These are phyloP conservation scores for Dioszegia aurantiaca DNA, from an alignment of 768 basidiomycete species.

Conservation along the genomic window DNA sequence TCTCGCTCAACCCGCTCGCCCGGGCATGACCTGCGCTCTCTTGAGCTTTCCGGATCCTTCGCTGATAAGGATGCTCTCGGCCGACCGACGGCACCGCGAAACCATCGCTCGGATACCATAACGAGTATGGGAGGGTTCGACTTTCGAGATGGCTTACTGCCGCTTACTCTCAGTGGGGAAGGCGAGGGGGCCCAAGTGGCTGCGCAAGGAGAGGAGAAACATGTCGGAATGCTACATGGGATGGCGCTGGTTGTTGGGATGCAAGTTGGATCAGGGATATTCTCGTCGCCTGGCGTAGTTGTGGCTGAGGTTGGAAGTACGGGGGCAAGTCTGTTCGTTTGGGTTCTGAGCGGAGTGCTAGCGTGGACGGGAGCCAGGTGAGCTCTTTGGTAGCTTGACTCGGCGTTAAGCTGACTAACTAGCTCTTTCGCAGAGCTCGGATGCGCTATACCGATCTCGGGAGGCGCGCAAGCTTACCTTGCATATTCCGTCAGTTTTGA, in stretches of 20 bases:
- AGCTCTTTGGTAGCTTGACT: background rate
- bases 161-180: slow-evolving; percentile 71
- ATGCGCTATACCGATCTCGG: slow-evolving; percentile 71
- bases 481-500: slow-evolving; percentile 69
- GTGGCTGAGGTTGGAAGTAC: slow-evolving; percentile 84
- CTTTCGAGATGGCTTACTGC: slow-evolving; percentile 73
- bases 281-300: slow-evolving; percentile 89
- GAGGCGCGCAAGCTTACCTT: slow-evolving; percentile 69
- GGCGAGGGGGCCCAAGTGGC: slow-evolving; percentile 58
- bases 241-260: slow-evolving; percentile 78
- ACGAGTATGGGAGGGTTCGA: slow-evolving; percentile 59
- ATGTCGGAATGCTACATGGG: slow-evolving; percentile 72
- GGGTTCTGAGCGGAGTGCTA: slow-evolving; percentile 76
- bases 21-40: slow-evolving; percentile 69
- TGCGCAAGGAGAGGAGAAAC: slow-evolving; percentile 64
- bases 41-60: slow-evolving; percentile 72
- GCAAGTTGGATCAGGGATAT: slow-evolving; percentile 91
- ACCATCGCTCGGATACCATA: slow-evolving; percentile 30
- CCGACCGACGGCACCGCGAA: slow-evolving; percentile 12
- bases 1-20: slow-evolving; percentile 57
- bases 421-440: slow-evolving; percentile 92
- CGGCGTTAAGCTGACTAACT: background rate
- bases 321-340: slow-evolving; percentile 81
- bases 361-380: slow-evolving; percentile 83
- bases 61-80: slow-evolving; percentile 19